Conservation (phyloP, 345 rosid species). For the Salix dunnii region DNA sequence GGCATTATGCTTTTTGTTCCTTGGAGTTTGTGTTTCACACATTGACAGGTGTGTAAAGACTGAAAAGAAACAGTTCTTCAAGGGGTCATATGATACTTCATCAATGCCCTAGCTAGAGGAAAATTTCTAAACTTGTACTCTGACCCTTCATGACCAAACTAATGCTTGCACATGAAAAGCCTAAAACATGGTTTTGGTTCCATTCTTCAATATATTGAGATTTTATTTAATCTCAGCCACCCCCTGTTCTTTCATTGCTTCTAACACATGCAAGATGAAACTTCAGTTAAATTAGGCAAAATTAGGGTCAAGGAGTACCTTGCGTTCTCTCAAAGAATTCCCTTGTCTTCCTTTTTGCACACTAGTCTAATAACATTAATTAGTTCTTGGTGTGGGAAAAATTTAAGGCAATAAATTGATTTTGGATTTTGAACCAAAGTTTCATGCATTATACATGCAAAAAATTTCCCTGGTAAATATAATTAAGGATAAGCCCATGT, state of each 20-base stretch:
- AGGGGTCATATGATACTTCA: conserved; percentile 15
- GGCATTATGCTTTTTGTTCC: conserved; percentile 38
- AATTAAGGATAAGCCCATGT: neutral
- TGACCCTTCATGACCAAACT: neutral
- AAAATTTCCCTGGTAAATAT: neutral
- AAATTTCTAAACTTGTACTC: neutral
- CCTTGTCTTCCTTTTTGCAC: no score
- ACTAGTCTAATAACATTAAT: no score
- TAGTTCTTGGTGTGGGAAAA: no score
- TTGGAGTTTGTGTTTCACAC: conserved; percentile 44
- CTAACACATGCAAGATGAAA: no score
- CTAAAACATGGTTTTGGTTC: neutral
- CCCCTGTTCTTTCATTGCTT: no score
- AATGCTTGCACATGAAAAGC: neutral
- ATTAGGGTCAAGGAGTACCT: no score
- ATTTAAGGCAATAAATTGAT: neutral
- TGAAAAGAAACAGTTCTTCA: conserved; percentile 17
- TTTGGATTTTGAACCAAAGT: neutral
- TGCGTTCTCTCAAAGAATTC: no score
- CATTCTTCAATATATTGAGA: no score
- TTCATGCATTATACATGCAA: neutral
- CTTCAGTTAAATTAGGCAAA: no score
- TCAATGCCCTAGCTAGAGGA: conserved; percentile 14
- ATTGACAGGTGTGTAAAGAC: conserved; percentile 30
- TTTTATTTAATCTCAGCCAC: no score